Percentiles rank a stretch among this genome's conserved stretches.
Conservation (phyloP, 2,329 filamentous ascomycete genomes). For the Colletotrichum cereale region DNA sequence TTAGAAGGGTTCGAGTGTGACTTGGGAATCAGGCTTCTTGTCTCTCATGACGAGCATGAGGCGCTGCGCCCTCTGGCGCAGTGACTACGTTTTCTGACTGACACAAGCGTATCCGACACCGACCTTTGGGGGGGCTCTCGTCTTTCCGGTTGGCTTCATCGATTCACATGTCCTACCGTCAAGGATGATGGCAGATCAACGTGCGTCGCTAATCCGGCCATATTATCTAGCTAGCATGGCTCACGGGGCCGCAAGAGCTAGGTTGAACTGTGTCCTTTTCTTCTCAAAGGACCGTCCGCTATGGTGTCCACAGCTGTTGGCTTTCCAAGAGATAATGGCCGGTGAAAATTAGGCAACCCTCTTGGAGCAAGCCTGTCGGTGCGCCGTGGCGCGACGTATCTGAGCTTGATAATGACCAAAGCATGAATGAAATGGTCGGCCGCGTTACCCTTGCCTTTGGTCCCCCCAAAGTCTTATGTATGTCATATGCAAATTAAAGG, state of each 20-base stretch:
- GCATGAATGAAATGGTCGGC: neutral
- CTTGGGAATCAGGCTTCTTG: neutral
- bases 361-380: neutral
- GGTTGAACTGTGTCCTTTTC: neutral
- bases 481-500: neutral
- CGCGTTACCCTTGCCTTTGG: neutral
- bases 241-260: too few species aligned
- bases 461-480: neutral
- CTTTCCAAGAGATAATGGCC: neutral
- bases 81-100: neutral
- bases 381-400: neutral
- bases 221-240: neutral
- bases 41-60: slow-evolving; percentile 3
- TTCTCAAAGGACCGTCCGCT: neutral
- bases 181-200: neutral
- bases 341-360: neutral
- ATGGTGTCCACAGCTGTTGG: neutral
- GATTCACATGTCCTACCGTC: neutral
- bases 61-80: neutral
- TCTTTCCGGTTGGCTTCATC: neutral
- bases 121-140: neutral
- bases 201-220: neutral
- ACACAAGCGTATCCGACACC: neutral
- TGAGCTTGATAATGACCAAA: neutral
- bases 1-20: neutral